These are phyloP conservation scores for Penicillium psychrofluorescens DNA, from an alignment of 495 filamentous ascomycete genomes.

Conservation along the genomic window DNA sequence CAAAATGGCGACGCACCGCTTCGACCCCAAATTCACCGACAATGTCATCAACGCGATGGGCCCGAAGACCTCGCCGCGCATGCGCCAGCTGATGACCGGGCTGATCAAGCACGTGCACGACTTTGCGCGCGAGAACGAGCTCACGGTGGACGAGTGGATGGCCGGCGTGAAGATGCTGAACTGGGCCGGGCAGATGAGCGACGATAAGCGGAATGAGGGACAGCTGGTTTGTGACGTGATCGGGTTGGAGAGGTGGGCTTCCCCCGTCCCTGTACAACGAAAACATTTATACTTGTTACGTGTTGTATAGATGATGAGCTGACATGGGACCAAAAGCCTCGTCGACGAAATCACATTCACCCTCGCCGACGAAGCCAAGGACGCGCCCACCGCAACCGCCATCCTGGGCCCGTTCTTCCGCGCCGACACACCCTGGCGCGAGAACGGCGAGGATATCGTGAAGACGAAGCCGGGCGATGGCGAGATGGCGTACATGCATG, in stretches of 20 bases:
- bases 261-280: too few relatives aligned
- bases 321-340: conserved; percentile 27
- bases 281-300: too few relatives aligned
- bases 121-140: conserved; percentile 42
- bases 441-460: conserved; percentile 63
- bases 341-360: conserved; percentile 75
- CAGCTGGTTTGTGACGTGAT: conserved; percentile 66
- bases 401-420: conserved; percentile 78
- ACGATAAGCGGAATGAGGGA: conserved; percentile 65
- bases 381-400: conserved; percentile 57
- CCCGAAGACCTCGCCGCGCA: conserved; percentile 53
- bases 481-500: conserved; percentile 56
- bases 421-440: conserved; percentile 52
- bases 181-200: conserved; percentile 64
- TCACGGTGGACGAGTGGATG: conserved; percentile 43
- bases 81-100: conserved; percentile 33
- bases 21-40: conserved; percentile 59
- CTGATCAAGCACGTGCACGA: conserved; percentile 41
- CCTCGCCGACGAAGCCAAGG: conserved; percentile 41
- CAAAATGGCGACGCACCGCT: conserved; percentile 32
- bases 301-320: too few relatives aligned
- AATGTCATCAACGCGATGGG: conserved; percentile 65
- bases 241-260: conserved; percentile 58
- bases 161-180: conserved; percentile 53
- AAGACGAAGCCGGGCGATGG: conserved; percentile 43